Evolutionary conservation across 140 eudicot species (phyloP), one percentile per base, ranked within the genome.

Genomic region (Flaveria floridana): DNA sequence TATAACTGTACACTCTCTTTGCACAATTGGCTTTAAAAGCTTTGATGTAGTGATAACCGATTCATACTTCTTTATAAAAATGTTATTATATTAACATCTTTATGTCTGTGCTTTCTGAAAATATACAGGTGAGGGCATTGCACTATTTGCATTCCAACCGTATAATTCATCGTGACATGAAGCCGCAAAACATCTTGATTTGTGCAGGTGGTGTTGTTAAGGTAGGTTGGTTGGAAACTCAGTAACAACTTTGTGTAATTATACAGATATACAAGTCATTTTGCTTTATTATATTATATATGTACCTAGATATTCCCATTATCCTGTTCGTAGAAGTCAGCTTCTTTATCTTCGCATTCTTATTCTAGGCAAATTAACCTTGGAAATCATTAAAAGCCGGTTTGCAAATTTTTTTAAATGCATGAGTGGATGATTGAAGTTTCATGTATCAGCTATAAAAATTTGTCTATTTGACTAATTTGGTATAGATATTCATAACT

Each of bases 151-250:
- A 95, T 79, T 95, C 99, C 44, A 95, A 95, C 82, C 92, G 99
- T 47, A 91, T 91, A 39, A 95, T 91, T 68, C 99, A 95, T 65
- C 96, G 99, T 59, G 99, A 95, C 78, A 95, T 95, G 99, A 95
- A 95, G 84, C 99, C 99, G 21, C 97, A 95, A 71, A 95, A 95
- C 79, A 95, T 95, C 58, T 90, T 95, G 71, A 95, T 95, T 72
- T 91, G 96, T 73, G 85, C 97, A 19, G 97, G 96, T 12, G 94
- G 95, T 34, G 73, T 91, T 58, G 96, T 95, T 28, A 95, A 95
- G 99, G 99, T 95, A 75, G 7, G 48, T 72, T 78, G 48, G 52
- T 21, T 58, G 56, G 39, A 78, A 53, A 16, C 66, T 74, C 51
- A 70, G 12, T 19, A 68, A 25, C 18, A 50, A 3, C 37, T 74